Base-by-base conservation (phyloP, 2,329 filamentous ascomycete species). In the Ophiostoma sp. region DNA sequence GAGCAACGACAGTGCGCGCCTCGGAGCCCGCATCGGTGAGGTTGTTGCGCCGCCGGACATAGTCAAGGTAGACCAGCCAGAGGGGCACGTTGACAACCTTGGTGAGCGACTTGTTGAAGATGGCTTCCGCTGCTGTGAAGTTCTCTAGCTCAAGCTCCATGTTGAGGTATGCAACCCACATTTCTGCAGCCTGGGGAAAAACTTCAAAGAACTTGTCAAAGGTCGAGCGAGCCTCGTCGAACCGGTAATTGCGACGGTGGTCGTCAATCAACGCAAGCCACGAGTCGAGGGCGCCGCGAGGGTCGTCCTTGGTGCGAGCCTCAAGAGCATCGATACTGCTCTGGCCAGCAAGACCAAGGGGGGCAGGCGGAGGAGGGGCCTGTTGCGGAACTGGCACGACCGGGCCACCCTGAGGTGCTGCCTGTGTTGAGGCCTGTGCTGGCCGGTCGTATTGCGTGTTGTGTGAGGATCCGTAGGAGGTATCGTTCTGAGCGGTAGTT, bases 11-110 rank as follows among this genome's bases (percentile, higher is more conserved):
- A 76, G 90, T 88, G 75, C 96, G 92, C 66, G 94, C 93, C 76
- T 90, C 86, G 25, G 93, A 93, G 50, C 88, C 89, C 0, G 91
- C 85, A 80, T 98, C 96, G 78, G 92, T 94, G 74, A 98, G 85
- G 76, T 97, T 95, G 81, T 98, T 96, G 76, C 93, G 89, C 66
- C 96, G 92, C 71, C 96, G 93, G 75, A 98, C 93, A 81, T 98
- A 98, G 82, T 98, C 94, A 75, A 99, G 89, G 81, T 99, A 99
- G 42, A 94, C 89, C 7, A 92, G 94, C 94, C 95, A 99, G 25
- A 99, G 88, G 75, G 92, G 89, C 52, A 98, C 92, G 80, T 95
- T 93, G 12, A 93, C 91, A 25, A 96, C 91, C 9, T 88, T 88
- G 77, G 94, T 87, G 52, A 99, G 88, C 42, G 92, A 94, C 77